Base-by-base conservation (phyloP, 2,329 filamentous ascomycete genomes). In the Fusarium chaquense region DNA sequence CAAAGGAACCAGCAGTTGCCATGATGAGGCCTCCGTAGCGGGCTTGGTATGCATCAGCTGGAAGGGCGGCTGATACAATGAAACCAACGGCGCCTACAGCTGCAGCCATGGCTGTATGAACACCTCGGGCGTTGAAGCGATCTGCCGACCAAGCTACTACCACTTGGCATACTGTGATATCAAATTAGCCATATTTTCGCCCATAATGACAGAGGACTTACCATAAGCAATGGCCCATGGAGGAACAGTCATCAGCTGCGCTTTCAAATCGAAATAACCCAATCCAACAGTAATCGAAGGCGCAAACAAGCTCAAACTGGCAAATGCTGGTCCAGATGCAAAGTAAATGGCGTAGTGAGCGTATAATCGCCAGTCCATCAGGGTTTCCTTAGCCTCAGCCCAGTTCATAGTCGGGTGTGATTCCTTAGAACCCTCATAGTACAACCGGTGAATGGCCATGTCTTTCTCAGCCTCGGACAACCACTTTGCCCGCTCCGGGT, bases 11-110 rank as follows among this genome's bases (percentile, higher is more conserved):
- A 3, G 87, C 85, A 2, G 88, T 84, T 1, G 89, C 90, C 40
- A 93, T 81, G 33, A 93, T 90, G 12, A 93, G 84, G 65, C 89
- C 91, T 36, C 88, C 90, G 75, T 93, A 93, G n/a, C 91, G 87
- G 18, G 78, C 75, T 12, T 81, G 70, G 73, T 90, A 92, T 4
- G 86, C 83, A 43, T 87, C 81, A 0, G 88, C 78, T 0, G 91
- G 89, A 3, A 92, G 82, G 3, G 88, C 80, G 2, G 89, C 90
- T 0, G 90, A 91, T 1, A 85, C 84, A 30, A 91, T 82, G 76
- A 92, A 84, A 6, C 83, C 83, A 20, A 80, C 70, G 6, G 81
- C 84, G 4, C 84, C 84, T 5, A 86, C 76, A 3, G 81, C 57
- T 7, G 84, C 81, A 16, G 82, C 76, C 3, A 69, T 77, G 2